phyloP scores from a whole-genome alignment of 2,329 filamentous ascomycete species.

The Cladosporium sp. region DNA sequence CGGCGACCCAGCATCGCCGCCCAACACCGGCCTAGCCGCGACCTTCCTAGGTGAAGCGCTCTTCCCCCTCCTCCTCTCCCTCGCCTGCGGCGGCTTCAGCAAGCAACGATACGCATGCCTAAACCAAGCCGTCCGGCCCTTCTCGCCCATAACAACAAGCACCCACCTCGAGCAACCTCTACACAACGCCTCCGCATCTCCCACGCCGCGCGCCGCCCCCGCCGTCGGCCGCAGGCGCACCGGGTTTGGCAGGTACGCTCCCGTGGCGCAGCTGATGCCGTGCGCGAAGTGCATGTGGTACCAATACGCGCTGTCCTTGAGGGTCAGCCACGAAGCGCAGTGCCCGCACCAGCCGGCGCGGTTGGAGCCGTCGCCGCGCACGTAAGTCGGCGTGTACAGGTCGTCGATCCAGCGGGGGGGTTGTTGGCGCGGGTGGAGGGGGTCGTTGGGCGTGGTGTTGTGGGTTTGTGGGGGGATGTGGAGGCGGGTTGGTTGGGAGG shows the following conservation, averaged over 20 bases:
- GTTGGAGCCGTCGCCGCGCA: constrained; percentile 81
- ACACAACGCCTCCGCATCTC: constrained; percentile 77
- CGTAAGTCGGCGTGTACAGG: constrained; percentile 78
- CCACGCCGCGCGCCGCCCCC: constrained; percentile 69
- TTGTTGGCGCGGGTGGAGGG: constrained; percentile 19
- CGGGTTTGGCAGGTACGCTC: constrained; percentile 72
- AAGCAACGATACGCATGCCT: constrained; percentile 73
- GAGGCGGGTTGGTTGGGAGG: not conserved
- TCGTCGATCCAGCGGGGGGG: constrained; percentile 67
- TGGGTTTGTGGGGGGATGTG: constrained; percentile 1
- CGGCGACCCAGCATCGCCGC: not conserved
- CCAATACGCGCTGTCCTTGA: constrained; percentile 91
- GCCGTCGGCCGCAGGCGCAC: constrained; percentile 55
- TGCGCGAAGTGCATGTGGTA: constrained; percentile 91
- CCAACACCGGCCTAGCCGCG: not conserved
- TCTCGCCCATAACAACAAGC: constrained; percentile 77
- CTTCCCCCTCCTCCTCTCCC: constrained; percentile 6
- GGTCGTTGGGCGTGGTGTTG: not conserved
- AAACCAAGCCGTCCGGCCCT: constrained; percentile 92
- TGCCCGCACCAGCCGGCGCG: constrained; percentile 87
- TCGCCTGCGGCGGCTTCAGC: constrained; percentile 8
- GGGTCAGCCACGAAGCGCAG: constrained; percentile 82
- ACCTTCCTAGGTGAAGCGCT: constrained; percentile 1
- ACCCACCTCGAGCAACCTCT: constrained; percentile 78
- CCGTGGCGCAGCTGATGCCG: constrained; percentile 78